Evolutionary conservation across 768 basidiomycete genomes (phyloP), one percentile per base, ranked within the genome.

Genomic region (Leccinum uliginosum): DNA sequence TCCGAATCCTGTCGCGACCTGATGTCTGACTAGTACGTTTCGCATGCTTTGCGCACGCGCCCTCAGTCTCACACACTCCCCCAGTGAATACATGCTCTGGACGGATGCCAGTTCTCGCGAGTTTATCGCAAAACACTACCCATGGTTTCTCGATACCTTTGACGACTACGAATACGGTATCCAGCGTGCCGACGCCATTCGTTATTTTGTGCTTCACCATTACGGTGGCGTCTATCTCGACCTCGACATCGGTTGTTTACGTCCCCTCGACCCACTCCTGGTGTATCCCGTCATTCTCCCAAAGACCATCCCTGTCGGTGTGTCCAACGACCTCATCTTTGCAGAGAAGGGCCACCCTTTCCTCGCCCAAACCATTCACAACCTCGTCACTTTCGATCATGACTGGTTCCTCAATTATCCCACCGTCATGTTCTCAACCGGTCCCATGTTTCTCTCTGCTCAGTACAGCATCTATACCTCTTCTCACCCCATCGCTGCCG

Each of bases 351-450:
- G 77, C 1, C 92, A 94, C 61, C 89, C 93, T 1, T 91, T 99
- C 77, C 80, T 98, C 76, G 86, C 87, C 38, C 91, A 95, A 73
- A 91, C 92, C 50, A 95, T 98, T 61, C 89, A 95, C 75, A 92
- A 89, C 70, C 83, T 98, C 58, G 80, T 85, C 65, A 86, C 86
- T 21, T 99, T 96, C 69, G 92, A 98, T 75, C 92, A 96, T 71
- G 83, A 85, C 52, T 99, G 92, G 86, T 72, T 97, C 53, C 84
- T 95, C 68, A 97, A 98, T 74, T 99, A 99, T 65, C 97, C 97
- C 30, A 99, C 97, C 26, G 97, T 99, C 77, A 99, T 99, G 97
- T 99, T 99, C 75, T 93, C 93, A 53, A 99, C 97, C 0, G 96
- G 96, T 1, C 97, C 97, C 65, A 99, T 99, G 97, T 99, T 98